These are phyloP conservation scores for Coniella vitis DNA, from an alignment of 2,329 filamentous ascomycete species.

Conservation along the genomic window DNA sequence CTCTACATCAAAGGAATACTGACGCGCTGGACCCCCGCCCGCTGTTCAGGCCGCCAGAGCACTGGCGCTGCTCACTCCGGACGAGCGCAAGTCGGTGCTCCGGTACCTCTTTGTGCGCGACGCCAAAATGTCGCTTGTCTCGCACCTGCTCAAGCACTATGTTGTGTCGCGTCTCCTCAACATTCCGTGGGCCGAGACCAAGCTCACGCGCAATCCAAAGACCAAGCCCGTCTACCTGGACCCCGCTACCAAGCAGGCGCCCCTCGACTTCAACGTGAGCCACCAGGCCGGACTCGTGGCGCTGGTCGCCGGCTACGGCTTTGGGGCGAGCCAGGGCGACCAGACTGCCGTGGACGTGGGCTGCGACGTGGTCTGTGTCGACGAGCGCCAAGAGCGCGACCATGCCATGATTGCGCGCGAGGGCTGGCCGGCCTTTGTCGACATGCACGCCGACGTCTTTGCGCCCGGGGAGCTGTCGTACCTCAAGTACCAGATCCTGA, in stretches of 20 bases:
- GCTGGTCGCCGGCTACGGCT: slow-evolving; percentile 36
- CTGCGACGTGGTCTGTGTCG: slow-evolving; percentile 69
- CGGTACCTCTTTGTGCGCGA: slow-evolving; percentile 62
- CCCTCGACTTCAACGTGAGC: slow-evolving; percentile 65
- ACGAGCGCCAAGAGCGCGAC: slow-evolving; percentile 60
- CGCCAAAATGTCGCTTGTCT: slow-evolving; percentile 67
- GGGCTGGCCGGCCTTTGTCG: slow-evolving; percentile 62
- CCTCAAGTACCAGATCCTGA: slow-evolving; percentile 44
- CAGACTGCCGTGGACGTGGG: slow-evolving; percentile 46
- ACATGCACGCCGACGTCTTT: slow-evolving; percentile 67
- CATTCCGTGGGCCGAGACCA: slow-evolving; percentile 55
- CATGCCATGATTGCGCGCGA: slow-evolving; percentile 46
- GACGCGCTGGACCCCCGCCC: not conserved
- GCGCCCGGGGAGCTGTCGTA: slow-evolving; percentile 52
- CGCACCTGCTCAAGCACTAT: slow-evolving; percentile 66
- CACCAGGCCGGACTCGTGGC: slow-evolving; percentile 73
- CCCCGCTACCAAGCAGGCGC: slow-evolving; percentile 38
- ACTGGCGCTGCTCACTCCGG: slow-evolving; percentile 42
- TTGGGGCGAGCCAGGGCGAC: not conserved
- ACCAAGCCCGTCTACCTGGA: slow-evolving; percentile 48
- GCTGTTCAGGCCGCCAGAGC: slow-evolving; percentile 44
- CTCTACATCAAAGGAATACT: not conserved
- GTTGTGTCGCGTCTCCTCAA: slow-evolving; percentile 53
- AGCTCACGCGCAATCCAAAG: slow-evolving; percentile 47
- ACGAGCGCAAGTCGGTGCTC: slow-evolving; percentile 52